These are phyloP conservation scores for Globisporangium middletonii DNA, from an alignment of 352 stramenopile genomes.

Conservation along the genomic window DNA sequence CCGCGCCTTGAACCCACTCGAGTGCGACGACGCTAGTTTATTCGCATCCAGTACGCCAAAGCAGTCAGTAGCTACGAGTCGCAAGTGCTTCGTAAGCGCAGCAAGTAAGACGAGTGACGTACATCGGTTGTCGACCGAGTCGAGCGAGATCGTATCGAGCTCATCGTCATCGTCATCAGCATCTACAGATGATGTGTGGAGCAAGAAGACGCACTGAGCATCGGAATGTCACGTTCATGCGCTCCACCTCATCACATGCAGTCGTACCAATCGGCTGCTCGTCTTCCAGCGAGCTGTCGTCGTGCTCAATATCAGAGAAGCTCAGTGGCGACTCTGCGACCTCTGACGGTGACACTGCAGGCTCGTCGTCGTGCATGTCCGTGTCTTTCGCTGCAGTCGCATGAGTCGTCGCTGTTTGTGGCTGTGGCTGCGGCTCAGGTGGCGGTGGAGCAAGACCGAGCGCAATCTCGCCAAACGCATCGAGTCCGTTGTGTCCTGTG, in stretches of 20 bases:
- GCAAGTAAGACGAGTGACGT: neutral
- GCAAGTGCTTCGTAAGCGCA: neutral
- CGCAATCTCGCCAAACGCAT: conserved; percentile 28
- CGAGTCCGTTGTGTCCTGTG: conserved; percentile 31
- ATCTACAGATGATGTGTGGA: neutral
- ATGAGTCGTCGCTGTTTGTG: neutral
- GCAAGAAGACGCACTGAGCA: neutral
- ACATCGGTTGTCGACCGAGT: conserved; percentile 9
- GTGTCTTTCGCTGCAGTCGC: neutral
- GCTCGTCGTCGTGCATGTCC: neutral
- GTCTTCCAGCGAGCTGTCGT: conserved; percentile 15
- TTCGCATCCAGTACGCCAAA: neutral
- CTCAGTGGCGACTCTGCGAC: conserved; percentile 8
- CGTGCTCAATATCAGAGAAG: conserved; percentile 11
- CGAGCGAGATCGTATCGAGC: conserved; percentile 9
- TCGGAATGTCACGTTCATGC: neutral
- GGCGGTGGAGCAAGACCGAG: conserved; percentile 4
- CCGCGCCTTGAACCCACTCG: conserved; percentile 6
- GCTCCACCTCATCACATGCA: neutral
- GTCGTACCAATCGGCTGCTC: conserved; percentile 11
- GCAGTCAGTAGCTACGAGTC: neutral
- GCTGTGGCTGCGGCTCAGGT: neutral
- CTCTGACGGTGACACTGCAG: conserved; percentile 8
- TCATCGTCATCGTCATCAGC: conserved; percentile 22
- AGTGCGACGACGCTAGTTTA: neutral